A percentile compares a stretch with the other conserved stretches of the same genome.
Conservation (phyloP, 73 alveolate species). For the Paramecium sonneborni region DNA sequence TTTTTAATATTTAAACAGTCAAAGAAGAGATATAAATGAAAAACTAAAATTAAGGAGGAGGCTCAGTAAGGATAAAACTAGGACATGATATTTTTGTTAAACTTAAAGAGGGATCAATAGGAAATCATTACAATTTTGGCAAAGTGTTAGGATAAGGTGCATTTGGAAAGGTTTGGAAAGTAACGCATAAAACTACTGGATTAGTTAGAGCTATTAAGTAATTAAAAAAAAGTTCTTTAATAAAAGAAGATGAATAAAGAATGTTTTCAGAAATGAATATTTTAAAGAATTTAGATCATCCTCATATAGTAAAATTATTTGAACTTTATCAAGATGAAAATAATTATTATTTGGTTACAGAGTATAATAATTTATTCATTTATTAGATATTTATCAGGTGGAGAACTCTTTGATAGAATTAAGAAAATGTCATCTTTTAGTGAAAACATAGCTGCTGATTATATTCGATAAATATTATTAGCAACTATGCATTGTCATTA, state of each 20-base stretch:
- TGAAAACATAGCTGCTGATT: conserved; percentile 82
- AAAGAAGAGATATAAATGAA: not conserved
- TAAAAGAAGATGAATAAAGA: conserved; percentile 42
- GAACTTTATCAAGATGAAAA: conserved; percentile 85
- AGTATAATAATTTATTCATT: conserved; percentile 21
- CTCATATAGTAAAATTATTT: conserved; percentile 68
- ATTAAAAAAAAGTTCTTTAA: not conserved
- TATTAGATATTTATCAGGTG: conserved; percentile 73
- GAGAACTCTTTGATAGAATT: conserved; percentile 81
- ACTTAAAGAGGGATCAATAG: conserved; percentile 36
- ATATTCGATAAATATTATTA: conserved; percentile 78
- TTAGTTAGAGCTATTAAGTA: conserved; percentile 62
- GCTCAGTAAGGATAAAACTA: not conserved
- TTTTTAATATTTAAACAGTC: not conserved
- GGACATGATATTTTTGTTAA: conserved; percentile 48
- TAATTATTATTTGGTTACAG: conserved; percentile 84
- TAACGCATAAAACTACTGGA: conserved; percentile 64
- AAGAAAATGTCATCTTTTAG: conserved; percentile 70
- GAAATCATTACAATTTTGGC: conserved; percentile 28
- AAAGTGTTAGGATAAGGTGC: conserved; percentile 59
- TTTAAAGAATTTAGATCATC: conserved; percentile 56
- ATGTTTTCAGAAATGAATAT: conserved; percentile 49
- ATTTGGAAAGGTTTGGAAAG: conserved; percentile 62
- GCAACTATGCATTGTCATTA: conserved; percentile 87
- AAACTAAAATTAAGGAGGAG: not conserved